Evolutionary conservation across 202 grass and related monocot genomes (phyloP).

Genomic region (Carex arenaria): DNA sequence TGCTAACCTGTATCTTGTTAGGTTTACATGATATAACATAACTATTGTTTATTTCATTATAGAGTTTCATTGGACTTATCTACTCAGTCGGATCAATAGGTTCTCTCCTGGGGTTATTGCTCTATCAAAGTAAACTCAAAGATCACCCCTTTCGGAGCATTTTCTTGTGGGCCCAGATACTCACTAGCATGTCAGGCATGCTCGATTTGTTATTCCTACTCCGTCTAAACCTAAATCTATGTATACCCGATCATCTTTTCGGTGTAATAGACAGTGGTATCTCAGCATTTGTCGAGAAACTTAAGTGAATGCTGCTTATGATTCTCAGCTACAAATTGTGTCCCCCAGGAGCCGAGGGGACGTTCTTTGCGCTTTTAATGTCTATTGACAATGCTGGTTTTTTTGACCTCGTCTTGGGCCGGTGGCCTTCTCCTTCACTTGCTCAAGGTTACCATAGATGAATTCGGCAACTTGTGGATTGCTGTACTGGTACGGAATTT

Average conservation of each 20-base stretch:
- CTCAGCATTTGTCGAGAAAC: constrained; percentile 40
- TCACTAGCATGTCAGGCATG: constrained; percentile 50
- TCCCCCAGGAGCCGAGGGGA: constrained; percentile 51
- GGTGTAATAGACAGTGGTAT: constrained; percentile 44
- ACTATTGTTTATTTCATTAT: constrained; percentile 18
- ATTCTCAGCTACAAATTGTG: constrained; percentile 72
- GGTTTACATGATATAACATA: constrained; percentile 4
- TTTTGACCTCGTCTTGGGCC: constrained; percentile 58
- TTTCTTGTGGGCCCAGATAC: constrained; percentile 56
- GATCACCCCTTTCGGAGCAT: constrained; percentile 47
- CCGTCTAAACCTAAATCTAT: constrained; percentile 43
- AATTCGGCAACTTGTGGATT: constrained; percentile 61
- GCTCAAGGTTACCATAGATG: constrained; percentile 43
- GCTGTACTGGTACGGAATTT: constrained; percentile 49
- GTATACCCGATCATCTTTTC: constrained; percentile 52
- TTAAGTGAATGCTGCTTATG: constrained; percentile 58
- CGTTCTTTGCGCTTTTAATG: constrained; percentile 66
- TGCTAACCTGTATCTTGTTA: neutral
- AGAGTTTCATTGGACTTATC: constrained; percentile 54
- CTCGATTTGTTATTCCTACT: constrained; percentile 53
- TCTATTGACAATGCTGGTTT: constrained; percentile 55
- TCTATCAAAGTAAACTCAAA: constrained; percentile 58
- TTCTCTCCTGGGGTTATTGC: constrained; percentile 54
- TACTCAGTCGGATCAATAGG: constrained; percentile 61
- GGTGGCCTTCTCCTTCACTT: constrained; percentile 58